Conservation (phyloP, 257 asterid genomes). For the Penstemon eatonii region DNA sequence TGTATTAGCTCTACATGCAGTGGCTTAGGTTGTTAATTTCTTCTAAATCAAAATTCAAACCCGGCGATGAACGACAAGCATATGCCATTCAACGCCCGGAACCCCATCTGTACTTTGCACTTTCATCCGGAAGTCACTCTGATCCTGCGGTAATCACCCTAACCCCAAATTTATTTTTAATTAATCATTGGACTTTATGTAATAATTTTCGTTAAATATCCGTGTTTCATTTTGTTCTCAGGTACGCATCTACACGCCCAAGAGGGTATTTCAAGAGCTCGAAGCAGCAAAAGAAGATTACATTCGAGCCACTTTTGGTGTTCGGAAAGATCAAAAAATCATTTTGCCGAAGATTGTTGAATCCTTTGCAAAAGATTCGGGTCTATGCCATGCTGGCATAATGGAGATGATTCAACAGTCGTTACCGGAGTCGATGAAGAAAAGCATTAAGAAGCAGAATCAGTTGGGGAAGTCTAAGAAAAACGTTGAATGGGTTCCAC, state of each 20-base stretch:
- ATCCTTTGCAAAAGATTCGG: conserved; percentile 53
- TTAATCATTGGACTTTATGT: background rate
- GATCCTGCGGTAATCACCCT: conserved; percentile 57
- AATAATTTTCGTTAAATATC: background rate
- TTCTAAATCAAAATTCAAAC: conserved; percentile 53
- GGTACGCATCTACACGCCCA: conserved; percentile 61
- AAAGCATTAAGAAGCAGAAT: conserved; percentile 42
- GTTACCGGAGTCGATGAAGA: conserved; percentile 50
- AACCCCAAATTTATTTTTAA: background rate
- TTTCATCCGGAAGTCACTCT: conserved; percentile 60
- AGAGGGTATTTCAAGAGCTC: conserved; percentile 51
- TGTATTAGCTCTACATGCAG: conserved; percentile 39
- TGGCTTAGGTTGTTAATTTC: conserved; percentile 61
- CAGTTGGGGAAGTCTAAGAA: conserved; percentile 52
- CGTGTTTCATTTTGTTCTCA: conserved; percentile 7
- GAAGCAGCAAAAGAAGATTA: conserved; percentile 64
- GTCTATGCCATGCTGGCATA: conserved; percentile 45
- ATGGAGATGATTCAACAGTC: conserved; percentile 52
- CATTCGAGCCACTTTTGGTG: conserved; percentile 56
- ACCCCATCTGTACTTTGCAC: conserved; percentile 63
- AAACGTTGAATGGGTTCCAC: conserved; percentile 80
- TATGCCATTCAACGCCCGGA: conserved; percentile 56
- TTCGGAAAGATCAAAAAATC: conserved; percentile 55
- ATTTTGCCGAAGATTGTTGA: conserved; percentile 52
- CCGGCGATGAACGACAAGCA: conserved; percentile 53